Base-by-base conservation (phyloP, 2,329 filamentous ascomycete species). In the Ophiostoma novo-ulmi region DNA sequence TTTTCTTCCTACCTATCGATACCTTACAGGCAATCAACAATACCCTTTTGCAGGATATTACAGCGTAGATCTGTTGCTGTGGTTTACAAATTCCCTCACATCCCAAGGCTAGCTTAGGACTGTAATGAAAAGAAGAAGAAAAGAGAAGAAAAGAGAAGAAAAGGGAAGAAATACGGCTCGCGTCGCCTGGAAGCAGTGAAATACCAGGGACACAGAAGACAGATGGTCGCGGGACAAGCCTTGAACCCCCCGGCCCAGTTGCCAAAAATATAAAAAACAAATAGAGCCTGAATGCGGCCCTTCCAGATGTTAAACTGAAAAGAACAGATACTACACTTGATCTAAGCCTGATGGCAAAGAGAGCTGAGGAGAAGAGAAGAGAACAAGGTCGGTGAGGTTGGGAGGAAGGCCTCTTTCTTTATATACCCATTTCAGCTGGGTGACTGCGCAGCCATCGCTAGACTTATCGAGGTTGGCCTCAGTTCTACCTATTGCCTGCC, bases 291-390 rank as follows among this genome's bases (percentile, higher is more conserved):
- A 26, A 7, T 26, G 22, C 22, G 52, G 52, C n/a, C 26, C 4
- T 93, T 91, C 90, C 90, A 94, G 91, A 91, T 89, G 93, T 93
- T 93, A 94, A 93, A 93, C 91, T 94, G 89, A 92, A 91, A 93
- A 93, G 91, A 94, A 93, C 90, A 92, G 90, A 92, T 93, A 93
- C 90, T 93, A 92, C 89, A 93, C 89, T 92, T 93, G 90, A 93
- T 93, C 90, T 92, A 91, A 91, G 88, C 88, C 85, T 87, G 85
- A 85, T 80, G 80, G 80, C 82, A 83, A 84, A 84, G 82, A 83
- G 81, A 83, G 82, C 82, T 84, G 75, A 80, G 77, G 81, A 84
- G 85, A 85, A 83, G 52, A 55, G 48, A 22, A 55, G 52, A 55
- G n/a, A 22, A 55, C n/a, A 55, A 26, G 52, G 11, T 13, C 10